Conservation (phyloP, 2,329 filamentous ascomycete species). For the Emmonsia crescens region DNA sequence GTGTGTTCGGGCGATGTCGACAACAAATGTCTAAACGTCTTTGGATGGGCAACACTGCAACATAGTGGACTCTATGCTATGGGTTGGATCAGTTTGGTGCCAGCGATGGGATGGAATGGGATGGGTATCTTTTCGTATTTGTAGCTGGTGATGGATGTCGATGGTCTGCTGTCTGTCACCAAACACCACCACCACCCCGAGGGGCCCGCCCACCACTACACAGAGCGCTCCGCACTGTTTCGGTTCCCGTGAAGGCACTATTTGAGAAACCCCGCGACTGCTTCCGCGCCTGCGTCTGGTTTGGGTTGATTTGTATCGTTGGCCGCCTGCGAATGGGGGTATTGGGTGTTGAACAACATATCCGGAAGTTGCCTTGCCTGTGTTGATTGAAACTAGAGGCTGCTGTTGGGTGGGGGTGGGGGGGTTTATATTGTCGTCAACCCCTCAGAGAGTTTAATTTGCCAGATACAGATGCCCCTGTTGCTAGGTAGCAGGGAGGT, state of each 20-base stretch:
- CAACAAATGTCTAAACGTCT: neutral
- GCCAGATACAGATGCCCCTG: neutral
- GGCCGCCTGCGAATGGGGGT: neutral
- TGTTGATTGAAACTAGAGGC: too few species aligned
- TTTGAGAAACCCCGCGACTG: neutral
- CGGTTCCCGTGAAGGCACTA: neutral
- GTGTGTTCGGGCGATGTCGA: neutral
- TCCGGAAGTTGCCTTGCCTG: too few species aligned
- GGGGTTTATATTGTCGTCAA: neutral
- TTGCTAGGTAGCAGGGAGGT: neutral
- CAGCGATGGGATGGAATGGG: neutral
- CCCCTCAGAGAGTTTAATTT: too few species aligned
- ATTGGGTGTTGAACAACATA: too few species aligned
- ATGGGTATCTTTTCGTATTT: neutral
- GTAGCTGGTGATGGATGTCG: neutral
- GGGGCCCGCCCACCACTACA: neutral
- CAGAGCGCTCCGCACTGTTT: neutral
- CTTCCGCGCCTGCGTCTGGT: neutral
- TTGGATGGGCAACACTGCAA: neutral
- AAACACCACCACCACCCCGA: neutral
- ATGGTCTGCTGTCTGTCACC: neutral
- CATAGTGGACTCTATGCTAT: neutral
- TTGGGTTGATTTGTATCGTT: neutral
- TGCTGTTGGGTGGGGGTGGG: neutral
- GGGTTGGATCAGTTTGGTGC: neutral